Base-by-base conservation (phyloP, 2,329 filamentous ascomycete genomes). In the Xylaria sp. region DNA sequence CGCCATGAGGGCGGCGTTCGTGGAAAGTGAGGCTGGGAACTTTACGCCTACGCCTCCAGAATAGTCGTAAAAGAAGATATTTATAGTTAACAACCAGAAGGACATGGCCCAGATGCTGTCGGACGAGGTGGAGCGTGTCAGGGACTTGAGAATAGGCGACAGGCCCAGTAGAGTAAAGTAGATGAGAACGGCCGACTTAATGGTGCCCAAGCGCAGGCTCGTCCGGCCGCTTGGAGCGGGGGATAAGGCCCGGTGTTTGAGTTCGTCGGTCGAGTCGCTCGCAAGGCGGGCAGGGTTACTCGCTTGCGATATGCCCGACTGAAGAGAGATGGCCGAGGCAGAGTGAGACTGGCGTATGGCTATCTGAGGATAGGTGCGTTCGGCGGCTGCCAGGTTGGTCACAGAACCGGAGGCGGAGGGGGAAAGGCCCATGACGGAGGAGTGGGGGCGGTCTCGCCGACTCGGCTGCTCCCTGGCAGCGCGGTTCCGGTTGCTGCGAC, bases 101-200 rank as follows among this genome's bases (percentile, higher is more conserved):
- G 92, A 95, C 81, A 99, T 90, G 60, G 95, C 92, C 95, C 95
- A 99, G 74, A 99, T 99, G 43, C 90, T 95, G 81, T 99, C 95
- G 58, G 87, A 90, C 7, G 92, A 94, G 4, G 94, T 98, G 4
- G 93, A 97, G 52, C 86, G 86, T 0, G 95, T 99, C n/a, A 99
- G 85, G 1, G 93, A 97, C 76, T 97, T 97, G 64, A 99, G 87
- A 66, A 99, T 98, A 0, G 95, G 95, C 41, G 92, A 96, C 3
- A 99, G 84, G 10, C 94, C 95, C 3, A 98, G 86, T 13, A 99
- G 83, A 3, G 93, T 93, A 68, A 90, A 96, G 78, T 96, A 97
- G 71, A 98, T 98, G 51, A 98, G 84, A 37, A 96, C 82, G 0
- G 93, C 93, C 0, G 93, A 97, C 77, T 98, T 98, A 68, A 93